A percentile compares a stretch with the other conserved stretches of the same genome.
phyloP scores from a whole-genome alignment of 352 stramenopile species.

The Blastocystis sp. region DNA sequence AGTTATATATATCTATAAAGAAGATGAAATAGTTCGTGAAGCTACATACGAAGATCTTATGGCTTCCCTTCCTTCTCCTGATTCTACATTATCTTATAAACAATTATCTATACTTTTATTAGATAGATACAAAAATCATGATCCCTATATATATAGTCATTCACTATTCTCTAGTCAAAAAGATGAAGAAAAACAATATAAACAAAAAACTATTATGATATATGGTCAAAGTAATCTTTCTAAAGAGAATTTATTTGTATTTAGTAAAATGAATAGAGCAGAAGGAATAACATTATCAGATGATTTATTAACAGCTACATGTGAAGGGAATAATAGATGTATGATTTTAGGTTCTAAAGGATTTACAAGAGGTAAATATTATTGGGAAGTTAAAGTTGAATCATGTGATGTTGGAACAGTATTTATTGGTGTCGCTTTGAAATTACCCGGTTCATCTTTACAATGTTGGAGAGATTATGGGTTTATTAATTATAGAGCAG shows the following conservation, averaged over 20 bases:
- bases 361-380: conserved; percentile 8
- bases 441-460: conserved; percentile 11
- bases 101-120: too few species aligned
- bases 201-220: too few species aligned
- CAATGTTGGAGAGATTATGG: conserved; percentile 35
- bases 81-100: too few species aligned
- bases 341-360: conserved; percentile 19
- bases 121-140: too few species aligned
- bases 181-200: too few species aligned
- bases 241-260: conserved; percentile 1
- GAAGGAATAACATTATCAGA: conserved; percentile 10
- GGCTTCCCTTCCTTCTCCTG: too few species aligned
- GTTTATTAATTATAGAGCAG: conserved; percentile 25
- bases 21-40: too few species aligned
- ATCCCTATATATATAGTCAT: too few species aligned
- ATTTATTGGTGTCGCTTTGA: conserved; percentile 21
- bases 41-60: too few species aligned
- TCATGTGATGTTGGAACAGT: conserved; percentile 18
- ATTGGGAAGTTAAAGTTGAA: conserved; percentile 24
- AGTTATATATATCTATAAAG: too few species aligned
- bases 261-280: conserved; percentile 1
- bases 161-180: too few species aligned
- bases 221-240: too few species aligned
- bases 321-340: conserved; percentile 19
- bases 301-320: conserved; percentile 2